phyloP scores from a whole-genome alignment of 257 asterid genomes.

The Solanum appendiculatum region DNA sequence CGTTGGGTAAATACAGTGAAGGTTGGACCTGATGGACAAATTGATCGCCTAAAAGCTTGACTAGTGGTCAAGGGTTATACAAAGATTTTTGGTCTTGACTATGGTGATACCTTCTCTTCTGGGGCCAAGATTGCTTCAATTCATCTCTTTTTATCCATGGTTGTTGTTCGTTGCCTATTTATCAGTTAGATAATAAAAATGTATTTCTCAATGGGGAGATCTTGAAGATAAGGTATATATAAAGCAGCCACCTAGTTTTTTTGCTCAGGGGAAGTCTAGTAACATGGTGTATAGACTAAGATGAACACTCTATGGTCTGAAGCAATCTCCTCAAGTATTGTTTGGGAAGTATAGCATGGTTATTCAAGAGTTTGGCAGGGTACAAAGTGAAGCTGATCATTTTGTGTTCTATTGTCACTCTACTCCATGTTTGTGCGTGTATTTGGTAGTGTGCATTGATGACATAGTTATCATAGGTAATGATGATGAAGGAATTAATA shows the following conservation, averaged over 20 bases:
- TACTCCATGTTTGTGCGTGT: neutral
- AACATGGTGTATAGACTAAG: neutral
- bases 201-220: neutral
- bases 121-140: neutral
- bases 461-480: neutral
- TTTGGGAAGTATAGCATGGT: neutral
- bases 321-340: neutral
- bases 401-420: neutral
- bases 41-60: neutral
- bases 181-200: neutral
- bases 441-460: neutral
- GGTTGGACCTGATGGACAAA: neutral
- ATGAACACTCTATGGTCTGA: neutral
- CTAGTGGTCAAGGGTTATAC: neutral
- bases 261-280: neutral
- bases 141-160: neutral
- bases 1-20: neutral
- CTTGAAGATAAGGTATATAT: neutral
- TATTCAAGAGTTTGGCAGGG: neutral
- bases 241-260: neutral
- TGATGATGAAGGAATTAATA: neutral
- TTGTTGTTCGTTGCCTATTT: neutral
- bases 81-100: neutral
- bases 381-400: neutral
- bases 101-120: neutral